Conservation (phyloP, 495 filamentous ascomycete genomes). For the Aspergillus kassunensis region DNA sequence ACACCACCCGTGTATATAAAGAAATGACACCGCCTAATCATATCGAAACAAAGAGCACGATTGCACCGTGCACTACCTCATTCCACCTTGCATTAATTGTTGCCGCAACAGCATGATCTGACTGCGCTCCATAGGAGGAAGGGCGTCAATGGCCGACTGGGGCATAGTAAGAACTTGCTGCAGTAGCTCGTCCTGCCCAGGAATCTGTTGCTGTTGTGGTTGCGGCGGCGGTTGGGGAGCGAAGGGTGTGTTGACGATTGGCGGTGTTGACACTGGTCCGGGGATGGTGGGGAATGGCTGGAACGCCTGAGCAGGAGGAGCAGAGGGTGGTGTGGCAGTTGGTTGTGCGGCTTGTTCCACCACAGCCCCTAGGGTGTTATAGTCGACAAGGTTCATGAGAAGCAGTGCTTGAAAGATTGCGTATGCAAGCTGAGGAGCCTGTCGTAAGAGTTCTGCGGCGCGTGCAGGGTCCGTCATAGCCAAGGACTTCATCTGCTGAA, state of each 20-base stretch:
- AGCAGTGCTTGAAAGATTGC: conserved; percentile 95
- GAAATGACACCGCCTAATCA: conserved; percentile 1
- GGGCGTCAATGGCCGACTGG: conserved; percentile 66
- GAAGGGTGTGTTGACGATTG: conserved; percentile 55
- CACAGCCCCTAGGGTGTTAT: conserved; percentile 51
- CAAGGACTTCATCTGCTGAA: conserved; percentile 90
- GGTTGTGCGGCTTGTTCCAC: conserved; percentile 52
- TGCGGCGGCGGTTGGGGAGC: conserved; percentile 43
- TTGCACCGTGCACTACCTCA: conserved; percentile 28
- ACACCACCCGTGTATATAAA: conserved; percentile 1
- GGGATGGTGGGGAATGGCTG: conserved; percentile 35
- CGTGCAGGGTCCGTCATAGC: conserved; percentile 74
- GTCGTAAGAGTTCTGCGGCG: conserved; percentile 79
- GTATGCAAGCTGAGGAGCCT: conserved; percentile 90
- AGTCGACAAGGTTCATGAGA: conserved; percentile 87
- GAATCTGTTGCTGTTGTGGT: conserved; percentile 40
- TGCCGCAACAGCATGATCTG: conserved; percentile 72
- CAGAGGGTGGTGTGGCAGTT: conserved; percentile 27
- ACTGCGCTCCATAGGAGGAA: conserved; percentile 66
- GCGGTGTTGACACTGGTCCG: conserved; percentile 51
- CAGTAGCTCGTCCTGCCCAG: conserved; percentile 63
- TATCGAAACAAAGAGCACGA: conserved; percentile 1
- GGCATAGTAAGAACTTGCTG: conserved; percentile 72
- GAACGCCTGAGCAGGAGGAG: conserved; percentile 33
- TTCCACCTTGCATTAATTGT: conserved; percentile 47